A percentile compares a stretch with the other conserved stretches of the same genome.
These are phyloP conservation scores for Scopulariopsis brevicaulis DNA, from an alignment of 2,329 filamentous ascomycete species.

Conservation along the genomic window DNA sequence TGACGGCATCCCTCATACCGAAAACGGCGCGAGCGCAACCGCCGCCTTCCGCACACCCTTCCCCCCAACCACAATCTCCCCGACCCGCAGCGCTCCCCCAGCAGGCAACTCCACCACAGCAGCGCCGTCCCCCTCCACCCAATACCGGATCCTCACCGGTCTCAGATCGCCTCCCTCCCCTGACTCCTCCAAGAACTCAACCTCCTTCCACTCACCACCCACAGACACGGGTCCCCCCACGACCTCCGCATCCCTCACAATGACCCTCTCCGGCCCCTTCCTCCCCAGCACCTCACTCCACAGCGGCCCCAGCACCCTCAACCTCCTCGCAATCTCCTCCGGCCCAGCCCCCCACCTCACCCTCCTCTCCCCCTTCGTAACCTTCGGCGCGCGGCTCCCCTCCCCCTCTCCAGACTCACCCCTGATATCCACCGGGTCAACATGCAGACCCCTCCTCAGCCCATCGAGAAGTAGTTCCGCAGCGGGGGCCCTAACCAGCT, in stretches of 20 bases:
- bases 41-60: background rate
- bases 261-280: background rate
- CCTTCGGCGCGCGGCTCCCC: slow-evolving; percentile 55
- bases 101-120: background rate
- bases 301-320: slow-evolving; percentile 50
- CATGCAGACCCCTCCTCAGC: slow-evolving; percentile 51
- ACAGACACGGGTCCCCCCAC: background rate
- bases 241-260: slow-evolving; percentile 1
- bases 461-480: slow-evolving; percentile 59
- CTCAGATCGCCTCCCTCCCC: background rate
- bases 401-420: slow-evolving; percentile 13
- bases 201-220: background rate
- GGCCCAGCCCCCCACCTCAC: slow-evolving; percentile 48
- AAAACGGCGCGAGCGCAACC: background rate
- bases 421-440: slow-evolving; percentile 39
- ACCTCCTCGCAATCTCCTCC: slow-evolving; percentile 41
- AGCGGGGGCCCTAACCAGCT: slow-evolving; percentile 49
- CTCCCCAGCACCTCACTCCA: slow-evolving; percentile 38
- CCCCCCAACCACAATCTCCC: background rate
- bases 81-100: background rate
- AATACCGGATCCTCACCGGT: background rate
- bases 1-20: background rate
- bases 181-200: background rate
- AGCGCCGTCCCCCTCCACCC: background rate
- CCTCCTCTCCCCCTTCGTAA: slow-evolving; percentile 51